Base-by-base conservation (phyloP, 2,329 filamentous ascomycete genomes). In the Bipolaris zeicola region DNA sequence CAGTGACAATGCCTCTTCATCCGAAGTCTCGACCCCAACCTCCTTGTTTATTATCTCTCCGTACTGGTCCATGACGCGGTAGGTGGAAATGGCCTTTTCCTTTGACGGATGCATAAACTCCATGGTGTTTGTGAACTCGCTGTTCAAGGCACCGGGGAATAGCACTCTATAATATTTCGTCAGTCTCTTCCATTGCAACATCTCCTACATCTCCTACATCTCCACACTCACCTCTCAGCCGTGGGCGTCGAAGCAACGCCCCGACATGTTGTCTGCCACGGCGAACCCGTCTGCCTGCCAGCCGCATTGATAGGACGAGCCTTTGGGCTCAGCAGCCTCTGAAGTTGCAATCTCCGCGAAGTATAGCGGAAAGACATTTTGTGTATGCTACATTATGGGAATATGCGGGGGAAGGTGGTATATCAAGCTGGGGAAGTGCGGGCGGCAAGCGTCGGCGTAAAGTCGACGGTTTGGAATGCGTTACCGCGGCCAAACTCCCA, bases 131-230 rank as follows among this genome's bases (percentile, higher is more conserved):
- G 91, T 96, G 77, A 99, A 99, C 61, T 91, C 91, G 74, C 92
- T 96, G 76, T 97, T 94, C 49, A 98, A 82, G 0, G 95, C 95
- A n/a, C 95, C 95, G 0, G 95, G 95, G 66, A 99, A 99, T 52
- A 86, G 80, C 10, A 86, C 82, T 55, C 84, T 87, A 47, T 2
- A 2, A 0, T 3, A 4, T 5, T 20, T 26, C 34, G 14, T 56
- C 18, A 48, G 46, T 16, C 5, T 28, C 10, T 14, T 22, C 3
- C 14, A 5, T 39, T 6, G 31, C 4, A 47, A 8, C 3, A n/a
- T n/a, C 16, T 16, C 16, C 16, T 16, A 16, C 16, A 37, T 3
- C 6, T 14, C 18, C 18, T 3, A n/a, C n/a, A 41, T 6, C 7
- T 26, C 6, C 22, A 44, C n/a, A 66, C 80, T 62, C 78, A 87